A percentile compares a stretch with the other conserved stretches of the same genome.
Evolutionary conservation across 2,329 filamentous ascomycete species (phyloP).

Genomic region (Neonectria hederae): DNA sequence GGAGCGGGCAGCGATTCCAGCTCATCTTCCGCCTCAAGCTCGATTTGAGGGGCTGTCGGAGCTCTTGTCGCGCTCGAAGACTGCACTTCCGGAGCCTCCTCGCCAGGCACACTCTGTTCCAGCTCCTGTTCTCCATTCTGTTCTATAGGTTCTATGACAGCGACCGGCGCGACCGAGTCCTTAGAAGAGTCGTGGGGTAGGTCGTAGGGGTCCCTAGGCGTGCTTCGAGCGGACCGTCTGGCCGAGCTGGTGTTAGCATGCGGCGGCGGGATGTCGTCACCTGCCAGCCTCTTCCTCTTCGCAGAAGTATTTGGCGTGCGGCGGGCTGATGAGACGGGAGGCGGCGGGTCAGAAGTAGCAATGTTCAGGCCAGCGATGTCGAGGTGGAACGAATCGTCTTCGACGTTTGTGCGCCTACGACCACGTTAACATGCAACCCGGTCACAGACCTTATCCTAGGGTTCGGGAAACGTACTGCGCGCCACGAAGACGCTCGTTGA

Average conservation of each 20-base stretch:
- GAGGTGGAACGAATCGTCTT: conserved; percentile 68
- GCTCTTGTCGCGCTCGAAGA: conserved; percentile 26
- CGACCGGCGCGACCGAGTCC: conserved; percentile 36
- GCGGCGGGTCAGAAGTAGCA: conserved; percentile 34
- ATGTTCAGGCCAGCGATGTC: conserved; percentile 55
- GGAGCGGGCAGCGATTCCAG: conserved; percentile 37
- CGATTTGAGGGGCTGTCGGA: not conserved
- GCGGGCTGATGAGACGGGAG: conserved; percentile 43
- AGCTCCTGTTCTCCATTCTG: conserved; percentile 14
- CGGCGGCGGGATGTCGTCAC: conserved; percentile 28
- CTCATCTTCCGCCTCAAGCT: conserved; percentile 32
- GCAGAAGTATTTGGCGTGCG: conserved; percentile 59
- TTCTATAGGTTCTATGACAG: conserved; percentile 5
- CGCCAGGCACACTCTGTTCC: not conserved
- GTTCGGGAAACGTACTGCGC: conserved; percentile 60
- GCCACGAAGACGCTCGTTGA: conserved; percentile 72
- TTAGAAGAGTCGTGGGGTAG: conserved; percentile 43
- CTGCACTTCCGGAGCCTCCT: conserved; percentile 9
- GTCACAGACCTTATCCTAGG: not conserved
- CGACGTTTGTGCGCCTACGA: conserved; percentile 63
- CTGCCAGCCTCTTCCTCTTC: conserved; percentile 54
- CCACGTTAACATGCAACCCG: conserved; percentile 7
- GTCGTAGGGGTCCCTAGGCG: conserved; percentile 41
- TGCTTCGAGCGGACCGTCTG: conserved; percentile 33
- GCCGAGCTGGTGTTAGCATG: conserved; percentile 21